phyloP scores from a whole-genome alignment of 2,329 filamentous ascomycete genomes.

The Aspergillus puulaauensis region DNA sequence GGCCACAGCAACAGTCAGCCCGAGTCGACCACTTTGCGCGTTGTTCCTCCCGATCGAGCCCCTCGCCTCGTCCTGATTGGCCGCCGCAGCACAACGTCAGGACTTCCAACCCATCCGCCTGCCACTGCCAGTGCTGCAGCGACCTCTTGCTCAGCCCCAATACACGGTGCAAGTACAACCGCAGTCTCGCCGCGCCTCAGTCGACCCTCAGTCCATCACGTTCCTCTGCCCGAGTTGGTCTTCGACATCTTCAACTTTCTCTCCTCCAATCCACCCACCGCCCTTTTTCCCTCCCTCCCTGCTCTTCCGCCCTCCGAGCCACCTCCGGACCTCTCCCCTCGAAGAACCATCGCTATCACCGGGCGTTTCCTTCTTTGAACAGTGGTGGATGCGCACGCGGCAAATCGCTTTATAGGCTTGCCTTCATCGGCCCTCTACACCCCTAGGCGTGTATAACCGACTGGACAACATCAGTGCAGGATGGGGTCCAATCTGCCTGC shows the following conservation, averaged over 20 bases:
- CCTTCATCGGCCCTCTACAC: slow-evolving; percentile 35
- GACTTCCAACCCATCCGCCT: slow-evolving; percentile 11
- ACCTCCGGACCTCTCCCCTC: slow-evolving; percentile 2
- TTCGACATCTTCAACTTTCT: slow-evolving; percentile 11
- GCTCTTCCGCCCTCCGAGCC: slow-evolving; percentile 11
- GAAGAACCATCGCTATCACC: slow-evolving; percentile 12
- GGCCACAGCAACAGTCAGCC: neutral
- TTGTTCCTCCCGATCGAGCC: slow-evolving; percentile 14
- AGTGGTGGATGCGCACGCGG: slow-evolving; percentile 36
- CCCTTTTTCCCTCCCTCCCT: slow-evolving; percentile 2
- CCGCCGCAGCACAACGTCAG: slow-evolving; percentile 17
- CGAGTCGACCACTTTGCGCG: neutral
- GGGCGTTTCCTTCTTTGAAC: slow-evolving; percentile 17
- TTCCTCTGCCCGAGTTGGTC: slow-evolving; percentile 11
- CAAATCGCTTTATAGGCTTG: slow-evolving; percentile 31
- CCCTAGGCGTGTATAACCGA: slow-evolving; percentile 28
- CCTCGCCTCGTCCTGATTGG: slow-evolving; percentile 20
- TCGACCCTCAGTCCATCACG: slow-evolving; percentile 8
- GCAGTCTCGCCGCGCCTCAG: slow-evolving; percentile 13
- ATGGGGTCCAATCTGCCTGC: slow-evolving; percentile 63
- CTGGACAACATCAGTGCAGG: slow-evolving; percentile 28
- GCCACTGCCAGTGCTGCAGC: neutral
- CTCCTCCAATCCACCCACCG: slow-evolving; percentile 10
- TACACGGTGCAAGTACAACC: slow-evolving; percentile 17
- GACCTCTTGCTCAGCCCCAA: slow-evolving; percentile 12